A percentile compares a stretch with the other conserved stretches of the same genome.
phyloP scores from a whole-genome alignment of 2,329 filamentous ascomycete species.

The Exophiala sp. region DNA sequence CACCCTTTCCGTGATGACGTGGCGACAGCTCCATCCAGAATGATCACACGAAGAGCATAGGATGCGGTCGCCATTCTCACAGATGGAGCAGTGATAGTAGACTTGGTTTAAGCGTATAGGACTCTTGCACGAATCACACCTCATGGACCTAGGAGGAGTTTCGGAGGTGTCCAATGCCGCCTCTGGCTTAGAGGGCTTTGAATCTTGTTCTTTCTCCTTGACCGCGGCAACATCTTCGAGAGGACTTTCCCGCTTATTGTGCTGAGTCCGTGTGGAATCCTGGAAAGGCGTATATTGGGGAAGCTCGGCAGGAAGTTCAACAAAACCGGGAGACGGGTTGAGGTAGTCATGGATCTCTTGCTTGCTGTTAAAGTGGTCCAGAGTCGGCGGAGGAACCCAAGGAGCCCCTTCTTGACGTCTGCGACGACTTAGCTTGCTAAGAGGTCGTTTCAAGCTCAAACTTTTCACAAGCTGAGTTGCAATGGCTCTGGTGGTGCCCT shows the following conservation, averaged over 20 bases:
- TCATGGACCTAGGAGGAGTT: constrained; percentile 21
- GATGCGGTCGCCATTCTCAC: constrained; percentile 26
- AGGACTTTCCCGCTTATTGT: constrained; percentile 14
- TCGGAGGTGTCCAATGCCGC: neutral
- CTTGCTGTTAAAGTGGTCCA: constrained; percentile 25
- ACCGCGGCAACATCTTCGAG: constrained; percentile 12
- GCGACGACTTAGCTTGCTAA: constrained; percentile 14
- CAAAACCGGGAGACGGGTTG: constrained; percentile 8
- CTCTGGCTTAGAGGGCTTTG: neutral
- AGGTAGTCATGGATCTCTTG: constrained; percentile 21
- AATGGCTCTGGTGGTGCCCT: constrained; percentile 19
- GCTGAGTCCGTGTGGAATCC: constrained; percentile 18
- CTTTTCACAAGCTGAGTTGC: constrained; percentile 23
- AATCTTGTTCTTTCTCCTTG: constrained; percentile 4
- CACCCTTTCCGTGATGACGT: constrained; percentile 24
- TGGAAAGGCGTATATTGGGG: constrained; percentile 25
- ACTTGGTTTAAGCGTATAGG: constrained; percentile 25
- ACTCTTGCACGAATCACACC: constrained; percentile 26
- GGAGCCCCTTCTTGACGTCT: constrained; percentile 7
- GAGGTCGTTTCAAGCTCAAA: constrained; percentile 14
- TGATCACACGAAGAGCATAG: constrained; percentile 25
- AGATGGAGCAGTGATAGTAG: constrained; percentile 27
- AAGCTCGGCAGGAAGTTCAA: constrained; percentile 24
- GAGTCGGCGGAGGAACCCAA: constrained; percentile 15
- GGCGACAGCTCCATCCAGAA: constrained; percentile 25